Conservation (phyloP, 371 early-diverging fungal genomes). For the Mucor irregularis region DNA sequence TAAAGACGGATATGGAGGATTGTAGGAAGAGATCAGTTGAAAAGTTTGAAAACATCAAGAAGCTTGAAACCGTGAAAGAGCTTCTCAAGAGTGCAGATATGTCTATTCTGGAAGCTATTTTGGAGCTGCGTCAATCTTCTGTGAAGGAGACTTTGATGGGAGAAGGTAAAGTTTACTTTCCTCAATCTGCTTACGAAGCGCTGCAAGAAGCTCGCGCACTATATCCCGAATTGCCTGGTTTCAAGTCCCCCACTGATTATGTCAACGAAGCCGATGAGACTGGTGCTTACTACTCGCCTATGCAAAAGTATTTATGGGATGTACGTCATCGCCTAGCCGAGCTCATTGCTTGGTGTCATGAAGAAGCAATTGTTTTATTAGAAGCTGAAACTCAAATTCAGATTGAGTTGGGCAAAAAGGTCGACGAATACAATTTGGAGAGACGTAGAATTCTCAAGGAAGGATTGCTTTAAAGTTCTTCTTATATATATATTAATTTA, state of each 20-base stretch:
- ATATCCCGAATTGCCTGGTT: conserved; percentile 41
- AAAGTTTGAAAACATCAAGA: conserved; percentile 19
- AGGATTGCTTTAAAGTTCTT: not conserved
- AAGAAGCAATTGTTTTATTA: conserved; percentile 9
- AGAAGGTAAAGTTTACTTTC: conserved; percentile 45
- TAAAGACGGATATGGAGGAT: conserved; percentile 6
- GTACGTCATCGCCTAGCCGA: conserved; percentile 26
- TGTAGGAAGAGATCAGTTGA: conserved; percentile 3
- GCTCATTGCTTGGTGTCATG: conserved; percentile 24
- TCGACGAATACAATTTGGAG: conserved; percentile 21
- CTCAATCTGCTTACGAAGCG: conserved; percentile 40
- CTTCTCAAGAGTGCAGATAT: conserved; percentile 32
- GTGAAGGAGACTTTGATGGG: conserved; percentile 22
- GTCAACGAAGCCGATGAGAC: conserved; percentile 39
- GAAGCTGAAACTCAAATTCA: conserved; percentile 16
- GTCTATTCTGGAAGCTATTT: conserved; percentile 42
- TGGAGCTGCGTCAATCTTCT: conserved; percentile 34
- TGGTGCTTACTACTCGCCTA: conserved; percentile 49
- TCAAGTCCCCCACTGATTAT: conserved; percentile 38
- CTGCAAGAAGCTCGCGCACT: conserved; percentile 39
- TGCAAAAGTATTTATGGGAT: conserved; percentile 53
- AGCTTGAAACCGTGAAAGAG: conserved; percentile 30
- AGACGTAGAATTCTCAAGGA: conserved; percentile 24
- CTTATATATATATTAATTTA: not conserved
- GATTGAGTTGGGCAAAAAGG: conserved; percentile 15